Evolutionary conservation across 2,329 filamentous ascomycete species (phyloP).

Genomic region (Epichloe sp.): DNA sequence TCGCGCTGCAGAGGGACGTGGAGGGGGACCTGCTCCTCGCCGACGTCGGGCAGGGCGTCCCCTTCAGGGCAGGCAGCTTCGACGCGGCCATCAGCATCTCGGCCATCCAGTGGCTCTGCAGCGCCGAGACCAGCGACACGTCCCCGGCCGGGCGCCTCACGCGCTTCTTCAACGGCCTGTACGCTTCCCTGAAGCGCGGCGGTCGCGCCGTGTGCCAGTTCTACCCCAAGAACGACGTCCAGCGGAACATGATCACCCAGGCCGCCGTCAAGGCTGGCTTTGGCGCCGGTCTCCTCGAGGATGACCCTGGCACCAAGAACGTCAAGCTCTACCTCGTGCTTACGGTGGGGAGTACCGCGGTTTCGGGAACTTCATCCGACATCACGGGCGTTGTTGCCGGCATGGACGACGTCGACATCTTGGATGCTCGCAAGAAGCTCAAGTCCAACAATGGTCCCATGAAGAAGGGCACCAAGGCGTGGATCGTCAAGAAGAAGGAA

Average conservation of each 20-base stretch:
- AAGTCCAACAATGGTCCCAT: slow-evolving; percentile 35
- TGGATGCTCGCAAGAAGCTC: slow-evolving; percentile 50
- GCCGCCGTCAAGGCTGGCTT: slow-evolving; percentile 92
- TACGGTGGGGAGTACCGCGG: slow-evolving; percentile 58
- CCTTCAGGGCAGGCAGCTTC: slow-evolving; percentile 83
- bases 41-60: slow-evolving; percentile 90
- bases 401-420: slow-evolving; percentile 76
- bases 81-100: slow-evolving; percentile 92
- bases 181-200: slow-evolving; percentile 69
- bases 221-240: slow-evolving; percentile 89
- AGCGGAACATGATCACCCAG: slow-evolving; percentile 81
- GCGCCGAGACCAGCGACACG: slow-evolving; percentile 80
- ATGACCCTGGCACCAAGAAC: slow-evolving; percentile 93
- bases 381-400: slow-evolving; percentile 83
- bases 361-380: slow-evolving; percentile 48
- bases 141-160: slow-evolving; percentile 63
- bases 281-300: slow-evolving; percentile 85
- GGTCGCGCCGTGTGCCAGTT: slow-evolving; percentile 93
- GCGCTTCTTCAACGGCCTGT: slow-evolving; percentile 86
- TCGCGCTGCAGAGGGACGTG: slow-evolving; percentile 81
- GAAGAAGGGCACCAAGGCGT: slow-evolving; percentile 73
- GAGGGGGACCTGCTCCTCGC: slow-evolving; percentile 89
- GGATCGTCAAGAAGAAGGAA: slow-evolving; percentile 78
- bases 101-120: slow-evolving; percentile 97
- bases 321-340: slow-evolving; percentile 92